Evolutionary conservation across 78 protist genomes (phyloP).

Genomic region (Emiliania huxleyi): DNA sequence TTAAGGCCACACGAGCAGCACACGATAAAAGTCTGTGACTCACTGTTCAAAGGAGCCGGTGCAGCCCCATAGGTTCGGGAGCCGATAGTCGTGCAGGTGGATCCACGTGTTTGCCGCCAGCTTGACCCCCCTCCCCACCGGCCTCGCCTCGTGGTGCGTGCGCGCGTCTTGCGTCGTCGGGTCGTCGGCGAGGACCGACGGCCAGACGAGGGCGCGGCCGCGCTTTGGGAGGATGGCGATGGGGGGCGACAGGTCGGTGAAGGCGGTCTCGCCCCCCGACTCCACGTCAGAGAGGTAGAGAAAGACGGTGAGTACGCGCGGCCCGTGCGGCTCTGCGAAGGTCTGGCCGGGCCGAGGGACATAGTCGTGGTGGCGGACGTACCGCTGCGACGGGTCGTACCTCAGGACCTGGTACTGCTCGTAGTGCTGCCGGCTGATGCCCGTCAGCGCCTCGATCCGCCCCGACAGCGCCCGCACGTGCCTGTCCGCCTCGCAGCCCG

Average conservation of each 20-base stretch:
- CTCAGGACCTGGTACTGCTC: background rate
- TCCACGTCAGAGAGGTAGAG: background rate
- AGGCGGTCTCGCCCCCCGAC: background rate
- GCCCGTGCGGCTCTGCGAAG: background rate
- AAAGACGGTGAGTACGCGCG: background rate
- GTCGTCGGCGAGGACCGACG: background rate
- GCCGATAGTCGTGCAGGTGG: constrained; percentile 1
- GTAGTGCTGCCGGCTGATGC: background rate
- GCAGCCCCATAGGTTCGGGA: too few species aligned
- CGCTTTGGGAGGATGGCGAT: background rate
- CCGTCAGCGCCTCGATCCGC: background rate
- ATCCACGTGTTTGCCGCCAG: background rate
- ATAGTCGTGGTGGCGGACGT: background rate
- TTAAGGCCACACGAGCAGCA: too few species aligned
- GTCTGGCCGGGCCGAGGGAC: background rate
- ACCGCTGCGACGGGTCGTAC: background rate
- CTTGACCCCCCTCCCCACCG: background rate
- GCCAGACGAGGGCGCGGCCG: background rate
- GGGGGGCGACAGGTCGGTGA: background rate
- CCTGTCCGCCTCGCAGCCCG: background rate
- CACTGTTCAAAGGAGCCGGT: too few species aligned
- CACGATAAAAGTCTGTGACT: too few species aligned
- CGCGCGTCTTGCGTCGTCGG: background rate
- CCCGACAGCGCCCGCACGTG: background rate
- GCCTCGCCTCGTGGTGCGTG: background rate